A percentile compares a stretch with the other conserved stretches of the same genome.
Evolutionary conservation across 164 flowering plant species (phyloP).

Genomic region (Chimonanthus praecox): DNA sequence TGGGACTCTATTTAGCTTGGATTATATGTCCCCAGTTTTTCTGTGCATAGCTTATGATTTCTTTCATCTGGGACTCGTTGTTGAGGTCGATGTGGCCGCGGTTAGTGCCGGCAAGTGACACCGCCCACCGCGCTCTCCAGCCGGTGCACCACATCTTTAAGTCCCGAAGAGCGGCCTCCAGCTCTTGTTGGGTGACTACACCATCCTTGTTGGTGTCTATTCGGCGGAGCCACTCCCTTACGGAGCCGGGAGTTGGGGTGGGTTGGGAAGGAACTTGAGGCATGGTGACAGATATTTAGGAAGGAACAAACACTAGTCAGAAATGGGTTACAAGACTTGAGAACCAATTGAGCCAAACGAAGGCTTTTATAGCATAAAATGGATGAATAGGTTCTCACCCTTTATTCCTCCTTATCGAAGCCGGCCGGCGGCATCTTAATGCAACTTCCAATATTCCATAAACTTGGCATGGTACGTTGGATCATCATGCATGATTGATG

Average conservation of each 20-base stretch:
- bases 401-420: not conserved
- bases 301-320: not conserved
- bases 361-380: no score
- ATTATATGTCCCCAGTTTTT: not conserved
- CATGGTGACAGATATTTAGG: not conserved
- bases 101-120: not conserved
- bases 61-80: not conserved
- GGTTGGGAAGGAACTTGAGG: not conserved
- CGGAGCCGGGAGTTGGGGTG: no score
- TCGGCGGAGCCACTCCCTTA: not conserved
- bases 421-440: no score
- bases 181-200: not conserved
- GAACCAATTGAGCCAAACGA: not conserved
- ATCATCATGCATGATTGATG: no score
- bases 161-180: not conserved
- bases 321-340: not conserved
- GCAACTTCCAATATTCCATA: no score
- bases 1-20: no score
- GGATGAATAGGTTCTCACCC: not conserved
- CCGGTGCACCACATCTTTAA: not conserved
- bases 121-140: not conserved
- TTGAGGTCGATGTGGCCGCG: not conserved
- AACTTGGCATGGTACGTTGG: no score
- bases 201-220: constrained; percentile 1
- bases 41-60: not conserved